These are phyloP conservation scores for Luffa acutangula DNA, from an alignment of 306 rosid species.

Conservation along the genomic window DNA sequence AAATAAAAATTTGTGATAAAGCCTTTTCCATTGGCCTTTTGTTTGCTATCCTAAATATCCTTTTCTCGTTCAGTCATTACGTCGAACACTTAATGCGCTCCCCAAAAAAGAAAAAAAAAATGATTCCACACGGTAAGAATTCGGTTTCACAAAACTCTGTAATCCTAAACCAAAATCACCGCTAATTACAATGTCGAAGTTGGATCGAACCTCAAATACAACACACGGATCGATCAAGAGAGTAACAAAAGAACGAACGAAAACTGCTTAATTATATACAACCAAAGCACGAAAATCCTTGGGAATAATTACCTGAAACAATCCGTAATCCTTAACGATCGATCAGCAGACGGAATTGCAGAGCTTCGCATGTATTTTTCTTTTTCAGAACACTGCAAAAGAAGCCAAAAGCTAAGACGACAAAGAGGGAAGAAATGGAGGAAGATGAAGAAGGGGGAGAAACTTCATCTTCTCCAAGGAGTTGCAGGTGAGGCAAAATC, in stretches of 20 bases:
- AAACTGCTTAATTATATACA: not conserved
- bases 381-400: not conserved
- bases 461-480: not conserved
- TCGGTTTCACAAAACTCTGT: not conserved
- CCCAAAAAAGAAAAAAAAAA: not conserved
- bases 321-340: not conserved
- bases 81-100: not conserved
- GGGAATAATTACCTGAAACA: not conserved
- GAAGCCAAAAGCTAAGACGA: not conserved
- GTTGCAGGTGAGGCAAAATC: not conserved
- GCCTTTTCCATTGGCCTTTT: not conserved
- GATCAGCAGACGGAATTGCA: not conserved
- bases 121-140: not conserved
- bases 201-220: not conserved
- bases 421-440: not conserved
- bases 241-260: not conserved
- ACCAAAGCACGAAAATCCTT: not conserved
- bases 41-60: not conserved
- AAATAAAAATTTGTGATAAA: not conserved
- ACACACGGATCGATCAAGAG: not conserved
- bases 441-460: not conserved
- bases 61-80: slow-evolving; percentile 4
- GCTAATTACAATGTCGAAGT: not conserved
- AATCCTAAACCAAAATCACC: not conserved
- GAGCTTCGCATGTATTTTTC: not conserved